Evolutionary conservation across 2,329 filamentous ascomycete species (phyloP).

Genomic region (Ophiocordyceps australis): DNA sequence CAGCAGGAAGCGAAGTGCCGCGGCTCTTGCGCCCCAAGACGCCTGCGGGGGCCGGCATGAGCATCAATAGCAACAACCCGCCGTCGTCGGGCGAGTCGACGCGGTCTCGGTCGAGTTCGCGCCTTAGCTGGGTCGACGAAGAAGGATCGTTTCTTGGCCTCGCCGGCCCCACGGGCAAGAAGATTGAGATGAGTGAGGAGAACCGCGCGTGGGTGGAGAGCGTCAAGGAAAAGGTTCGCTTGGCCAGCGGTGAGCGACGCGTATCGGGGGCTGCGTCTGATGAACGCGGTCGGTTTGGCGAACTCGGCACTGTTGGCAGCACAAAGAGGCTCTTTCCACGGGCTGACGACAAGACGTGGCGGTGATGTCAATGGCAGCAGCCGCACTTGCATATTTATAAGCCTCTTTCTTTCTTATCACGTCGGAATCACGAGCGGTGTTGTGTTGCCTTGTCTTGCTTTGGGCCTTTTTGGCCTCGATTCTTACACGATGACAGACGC

Average conservation of each 20-base stretch:
- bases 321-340: conserved; percentile 55
- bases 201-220: conserved; percentile 68
- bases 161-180: conserved; percentile 49
- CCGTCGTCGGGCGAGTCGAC: conserved; percentile 25
- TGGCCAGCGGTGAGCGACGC: conserved; percentile 42
- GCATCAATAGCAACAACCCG: conserved; percentile 15
- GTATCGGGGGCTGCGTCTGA: conserved; percentile 11
- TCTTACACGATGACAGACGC: too few species aligned
- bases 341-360: conserved; percentile 6
- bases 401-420: too few species aligned
- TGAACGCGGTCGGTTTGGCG: conserved; percentile 35
- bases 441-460: too few species aligned
- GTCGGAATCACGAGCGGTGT: too few species aligned
- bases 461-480: too few species aligned
- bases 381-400: too few species aligned
- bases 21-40: conserved; percentile 22
- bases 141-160: conserved; percentile 45
- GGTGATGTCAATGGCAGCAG: background rate
- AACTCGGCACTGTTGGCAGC: conserved; percentile 52
- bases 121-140: conserved; percentile 38
- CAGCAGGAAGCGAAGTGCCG: conserved; percentile 11
- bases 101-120: conserved; percentile 32
- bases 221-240: conserved; percentile 62
- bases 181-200: conserved; percentile 50
- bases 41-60: conserved; percentile 17